A percentile compares a stretch with the other conserved stretches of the same genome.
Evolutionary conservation across 108 stramenopile species (phyloP).

Genomic region (Craspedostauros australis): DNA sequence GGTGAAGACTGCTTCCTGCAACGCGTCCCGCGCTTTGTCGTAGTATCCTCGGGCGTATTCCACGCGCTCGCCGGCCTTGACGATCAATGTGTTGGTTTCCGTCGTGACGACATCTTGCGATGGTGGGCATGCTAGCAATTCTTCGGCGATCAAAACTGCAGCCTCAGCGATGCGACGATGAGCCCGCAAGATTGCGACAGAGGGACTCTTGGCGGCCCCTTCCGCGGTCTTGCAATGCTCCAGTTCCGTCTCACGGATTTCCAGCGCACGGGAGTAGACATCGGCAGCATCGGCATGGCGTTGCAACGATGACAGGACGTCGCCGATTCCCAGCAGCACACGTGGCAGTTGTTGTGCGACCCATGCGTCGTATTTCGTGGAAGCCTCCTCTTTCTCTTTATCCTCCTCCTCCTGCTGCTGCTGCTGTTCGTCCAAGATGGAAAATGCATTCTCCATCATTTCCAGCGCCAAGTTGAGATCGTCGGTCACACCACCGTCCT

Average conservation of each 20-base stretch:
- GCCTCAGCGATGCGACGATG: conserved; percentile 56
- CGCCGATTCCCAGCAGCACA: conserved; percentile 58
- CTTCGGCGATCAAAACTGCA: conserved; percentile 63
- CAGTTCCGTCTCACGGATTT: conserved; percentile 40
- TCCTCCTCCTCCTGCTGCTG: background rate
- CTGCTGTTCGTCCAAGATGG: conserved; percentile 44
- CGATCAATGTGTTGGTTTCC: conserved; percentile 48
- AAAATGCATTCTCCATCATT: conserved; percentile 72
- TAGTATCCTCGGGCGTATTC: conserved; percentile 70
- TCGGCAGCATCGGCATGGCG: conserved; percentile 71
- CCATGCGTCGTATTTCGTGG: conserved; percentile 24
- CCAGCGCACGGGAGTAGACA: conserved; percentile 60
- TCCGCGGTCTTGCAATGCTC: conserved; percentile 4
- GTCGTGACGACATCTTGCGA: conserved; percentile 57
- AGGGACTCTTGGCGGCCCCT: background rate
- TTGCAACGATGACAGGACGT: conserved; percentile 38
- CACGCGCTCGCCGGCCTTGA: conserved; percentile 50
- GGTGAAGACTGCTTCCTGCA: conserved; percentile 52
- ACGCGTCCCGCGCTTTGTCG: conserved; percentile 58
- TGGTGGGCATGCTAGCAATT: conserved; percentile 52
- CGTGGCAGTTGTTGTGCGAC: conserved; percentile 52
- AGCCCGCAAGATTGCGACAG: conserved; percentile 34
- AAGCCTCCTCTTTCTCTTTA: background rate
- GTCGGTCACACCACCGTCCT: conserved; percentile 22
- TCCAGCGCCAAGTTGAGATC: conserved; percentile 59